phyloP scores from a whole-genome alignment of 352 stramenopile genomes.

The Pythium aquatile region DNA sequence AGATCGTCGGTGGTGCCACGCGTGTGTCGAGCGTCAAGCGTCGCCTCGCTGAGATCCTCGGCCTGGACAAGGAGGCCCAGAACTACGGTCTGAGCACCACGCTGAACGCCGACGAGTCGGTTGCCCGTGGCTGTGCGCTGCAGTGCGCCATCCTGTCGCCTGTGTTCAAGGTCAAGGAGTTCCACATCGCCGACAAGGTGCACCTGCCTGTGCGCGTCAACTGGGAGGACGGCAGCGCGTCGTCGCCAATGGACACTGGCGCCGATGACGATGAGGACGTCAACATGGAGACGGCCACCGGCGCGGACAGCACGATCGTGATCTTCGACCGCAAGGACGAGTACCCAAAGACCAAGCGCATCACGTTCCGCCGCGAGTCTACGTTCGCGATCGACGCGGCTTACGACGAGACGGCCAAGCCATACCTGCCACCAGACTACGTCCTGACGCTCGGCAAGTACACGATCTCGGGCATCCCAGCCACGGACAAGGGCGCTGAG shows the following conservation, averaged over 20 bases:
- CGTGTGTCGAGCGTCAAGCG: conserved; percentile 96
- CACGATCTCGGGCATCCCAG: conserved; percentile 88
- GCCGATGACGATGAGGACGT: conserved; percentile 89
- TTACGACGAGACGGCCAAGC: conserved; percentile 85
- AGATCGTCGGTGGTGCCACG: conserved; percentile 96
- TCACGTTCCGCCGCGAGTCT: conserved; percentile 93
- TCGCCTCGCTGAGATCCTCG: conserved; percentile 89
- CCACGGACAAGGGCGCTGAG: conserved; percentile 75
- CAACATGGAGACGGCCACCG: conserved; percentile 57
- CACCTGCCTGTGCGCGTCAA: conserved; percentile 93
- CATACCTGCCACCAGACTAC: conserved; percentile 69
- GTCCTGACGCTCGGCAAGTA: conserved; percentile 89
- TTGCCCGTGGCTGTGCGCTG: conserved; percentile 95
- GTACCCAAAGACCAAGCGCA: conserved; percentile 96
- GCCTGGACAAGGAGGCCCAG: conserved; percentile 90
- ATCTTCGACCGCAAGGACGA: conserved; percentile 96
- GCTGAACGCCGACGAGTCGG: conserved; percentile 98
- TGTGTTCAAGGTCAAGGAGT: conserved; percentile 97
- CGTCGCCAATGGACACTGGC: conserved; percentile 49
- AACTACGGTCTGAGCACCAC: conserved; percentile 98
- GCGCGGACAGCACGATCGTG: conserved; percentile 86
- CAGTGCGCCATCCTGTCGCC: conserved; percentile 98
- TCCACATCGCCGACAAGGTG: conserved; percentile 83
- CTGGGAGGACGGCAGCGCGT: conserved; percentile 83
- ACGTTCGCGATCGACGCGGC: conserved; percentile 91